A percentile compares a stretch with the other conserved stretches of the same genome.
These are phyloP conservation scores for Micromonas pusilla DNA, from an alignment of 139 green algal species.

Conservation along the genomic window DNA sequence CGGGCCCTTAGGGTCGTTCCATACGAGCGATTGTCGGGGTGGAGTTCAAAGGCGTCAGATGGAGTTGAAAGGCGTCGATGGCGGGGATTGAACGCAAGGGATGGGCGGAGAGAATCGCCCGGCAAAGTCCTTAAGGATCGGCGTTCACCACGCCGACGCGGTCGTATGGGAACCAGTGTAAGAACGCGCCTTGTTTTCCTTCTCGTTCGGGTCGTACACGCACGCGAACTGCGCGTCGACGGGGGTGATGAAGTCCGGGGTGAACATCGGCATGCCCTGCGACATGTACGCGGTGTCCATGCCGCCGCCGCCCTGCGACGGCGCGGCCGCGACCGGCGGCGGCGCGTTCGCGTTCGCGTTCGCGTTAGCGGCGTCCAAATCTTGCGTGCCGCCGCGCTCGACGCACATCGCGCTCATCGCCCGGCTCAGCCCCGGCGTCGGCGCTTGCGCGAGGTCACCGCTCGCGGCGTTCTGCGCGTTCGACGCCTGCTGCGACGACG, in stretches of 20 bases:
- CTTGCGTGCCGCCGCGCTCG: too few species aligned
- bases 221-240: slow-evolving; percentile 19
- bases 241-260: slow-evolving; percentile 23
- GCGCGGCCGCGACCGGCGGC: neutral
- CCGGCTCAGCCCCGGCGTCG: neutral
- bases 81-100: too few species aligned
- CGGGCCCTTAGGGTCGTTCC: neutral
- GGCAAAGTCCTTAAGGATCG: too few species aligned
- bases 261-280: neutral
- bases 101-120: too few species aligned
- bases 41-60: too few species aligned
- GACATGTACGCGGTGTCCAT: neutral
- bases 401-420: neutral
- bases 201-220: neutral
- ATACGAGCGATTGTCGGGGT: too few species aligned
- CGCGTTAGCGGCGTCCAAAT: too few species aligned
- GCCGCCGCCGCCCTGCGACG: neutral
- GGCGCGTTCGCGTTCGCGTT: neutral
- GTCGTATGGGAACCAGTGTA: too few species aligned
- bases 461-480: too few species aligned
- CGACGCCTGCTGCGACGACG: too few species aligned
- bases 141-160: too few species aligned
- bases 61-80: too few species aligned
- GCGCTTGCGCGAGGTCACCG: neutral
- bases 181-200: neutral